Evolutionary conservation across 305 asterid genomes (phyloP), one percentile per base, ranked within the genome.

Genomic region (Fraxinus platypoda): DNA sequence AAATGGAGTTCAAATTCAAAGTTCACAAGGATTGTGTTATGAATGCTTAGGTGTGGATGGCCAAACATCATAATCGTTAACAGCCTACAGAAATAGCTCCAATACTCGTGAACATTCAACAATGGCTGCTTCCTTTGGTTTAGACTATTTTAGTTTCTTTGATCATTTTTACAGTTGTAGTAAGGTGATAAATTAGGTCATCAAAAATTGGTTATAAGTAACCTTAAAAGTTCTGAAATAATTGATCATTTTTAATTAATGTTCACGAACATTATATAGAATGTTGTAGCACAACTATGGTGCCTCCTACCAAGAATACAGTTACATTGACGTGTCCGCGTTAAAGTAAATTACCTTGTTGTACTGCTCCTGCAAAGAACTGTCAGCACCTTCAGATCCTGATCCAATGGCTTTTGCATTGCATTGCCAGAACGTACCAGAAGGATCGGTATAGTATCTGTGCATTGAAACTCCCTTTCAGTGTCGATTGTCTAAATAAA

Each of bases 401-500:
- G 98, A 95, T 2, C 97, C 98, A 59, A 95, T 95, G 85, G 98
- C 98, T 84, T 95, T 95, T 43, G 97, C 98, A 83, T 91, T 93
- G 90, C 97, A 93, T 86, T 95, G 98, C 98, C 98, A 95, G 90
- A 93, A 93, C 70, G 98, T 94, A 74, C 96, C 98, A 19, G 98
- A 93, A 25, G 97, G 98, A 86, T 95, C 97, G 8, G 98, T 95
- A 62, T 91, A 88, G 85, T 92, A 95, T 83, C 98, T 93, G 91
- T 19, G 76, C 76, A 84, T 74, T 49, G 82, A n/a, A 82, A 34
- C 75, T 76, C 75, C 46, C 68, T 46, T 52, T 28, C 38, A 72
- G 78, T 59, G 80, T 85, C 68, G 73, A 52, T 9, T 34, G 35
- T 75, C 76, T 41, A 41, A 78, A 7, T 8, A 74, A 26, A 46